These are phyloP conservation scores for Ceratobasidium sp. DNA, from an alignment of 1,284 basidiomycete species.

Conservation along the genomic window DNA sequence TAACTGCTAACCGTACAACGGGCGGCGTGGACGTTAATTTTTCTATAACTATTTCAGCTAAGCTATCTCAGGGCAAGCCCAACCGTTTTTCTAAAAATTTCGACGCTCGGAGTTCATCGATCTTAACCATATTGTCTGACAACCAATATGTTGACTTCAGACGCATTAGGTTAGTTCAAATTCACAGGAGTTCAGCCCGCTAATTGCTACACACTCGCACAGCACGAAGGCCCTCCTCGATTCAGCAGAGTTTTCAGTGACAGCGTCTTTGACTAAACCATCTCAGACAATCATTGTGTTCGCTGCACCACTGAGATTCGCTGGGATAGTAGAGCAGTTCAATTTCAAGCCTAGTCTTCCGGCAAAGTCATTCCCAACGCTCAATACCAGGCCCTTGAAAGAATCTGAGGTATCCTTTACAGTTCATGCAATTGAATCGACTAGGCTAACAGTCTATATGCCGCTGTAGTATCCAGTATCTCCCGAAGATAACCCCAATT, in stretches of 20 bases:
- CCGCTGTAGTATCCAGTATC: too few relatives aligned
- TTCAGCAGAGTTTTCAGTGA: conserved; percentile 64
- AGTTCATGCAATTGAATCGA: too few relatives aligned
- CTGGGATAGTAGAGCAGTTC: conserved; percentile 63
- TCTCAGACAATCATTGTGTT: conserved; percentile 72
- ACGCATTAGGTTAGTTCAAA: conserved; percentile 65
- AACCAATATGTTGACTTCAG: conserved; percentile 75
- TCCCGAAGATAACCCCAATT: too few relatives aligned
- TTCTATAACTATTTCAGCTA: conserved; percentile 62
- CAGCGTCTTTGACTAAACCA: conserved; percentile 67
- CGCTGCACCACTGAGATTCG: conserved; percentile 71
- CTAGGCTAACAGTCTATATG: too few relatives aligned
- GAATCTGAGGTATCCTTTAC: conserved; percentile 54
- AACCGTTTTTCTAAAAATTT: conserved; percentile 54
- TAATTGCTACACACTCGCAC: neutral
- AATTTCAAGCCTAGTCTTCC: conserved; percentile 65
- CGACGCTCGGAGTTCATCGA: conserved; percentile 64
- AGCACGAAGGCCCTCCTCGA: conserved; percentile 71
- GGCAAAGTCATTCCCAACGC: conserved; percentile 64
- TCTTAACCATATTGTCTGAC: conserved; percentile 78
- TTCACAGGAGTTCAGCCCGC: neutral
- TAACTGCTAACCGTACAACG: conserved; percentile 55
- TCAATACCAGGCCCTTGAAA: conserved; percentile 72
- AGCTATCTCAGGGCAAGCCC: conserved; percentile 52
- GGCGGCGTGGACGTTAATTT: conserved; percentile 64